Evolutionary conservation across 2,329 filamentous ascomycete genomes (phyloP), one percentile per base, ranked within the genome.

Genomic region (Alternaria burnsii): DNA sequence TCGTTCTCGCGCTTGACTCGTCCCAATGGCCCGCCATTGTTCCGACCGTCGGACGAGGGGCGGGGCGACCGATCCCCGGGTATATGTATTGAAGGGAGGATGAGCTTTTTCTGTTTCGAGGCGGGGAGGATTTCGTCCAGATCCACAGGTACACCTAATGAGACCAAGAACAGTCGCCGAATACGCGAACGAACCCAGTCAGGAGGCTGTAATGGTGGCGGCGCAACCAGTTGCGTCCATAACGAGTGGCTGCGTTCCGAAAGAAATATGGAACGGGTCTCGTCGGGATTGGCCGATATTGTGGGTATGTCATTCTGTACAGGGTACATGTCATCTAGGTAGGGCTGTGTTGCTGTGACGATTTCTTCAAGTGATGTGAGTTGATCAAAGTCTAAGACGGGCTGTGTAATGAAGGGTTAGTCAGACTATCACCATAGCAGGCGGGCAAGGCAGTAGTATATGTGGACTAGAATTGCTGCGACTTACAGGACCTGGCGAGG

Each of bases 111-210:
- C 78, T 99, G 95, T 79, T 98, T 98, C 12, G 92, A 97, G 0
- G 94, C 94, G 0, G 95, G 95, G 8, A 99, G 87, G 56, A 99
- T 98, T 81, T 99, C 95, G 79, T 99, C 95, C 0, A 99, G 85
- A 72, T 99, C 95, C 44, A 99, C 93, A 1, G 95, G 95, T 0
- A 99, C 95, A 18, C 95, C 95, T 0, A 99, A 87, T 1, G 94
- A 97, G 55, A 99, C 94, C 42, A 99, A 88, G 77, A 99, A 99
- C 26, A 99, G 87, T 28, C 95, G 91, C 54, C 95, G 89, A 70
- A 97, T 99, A 52, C 94, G 92, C 53, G 93, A 97, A 66, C 95
- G 92, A 60, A 97, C 96, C 95, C 95, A 99, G 79, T 99, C 95
- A 0, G 95, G 94, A 6, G 95, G 95, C 72, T 97, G 93, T 38